Conservation (phyloP, 1,284 basidiomycete species). For the Moesziomyces sp. region DNA sequence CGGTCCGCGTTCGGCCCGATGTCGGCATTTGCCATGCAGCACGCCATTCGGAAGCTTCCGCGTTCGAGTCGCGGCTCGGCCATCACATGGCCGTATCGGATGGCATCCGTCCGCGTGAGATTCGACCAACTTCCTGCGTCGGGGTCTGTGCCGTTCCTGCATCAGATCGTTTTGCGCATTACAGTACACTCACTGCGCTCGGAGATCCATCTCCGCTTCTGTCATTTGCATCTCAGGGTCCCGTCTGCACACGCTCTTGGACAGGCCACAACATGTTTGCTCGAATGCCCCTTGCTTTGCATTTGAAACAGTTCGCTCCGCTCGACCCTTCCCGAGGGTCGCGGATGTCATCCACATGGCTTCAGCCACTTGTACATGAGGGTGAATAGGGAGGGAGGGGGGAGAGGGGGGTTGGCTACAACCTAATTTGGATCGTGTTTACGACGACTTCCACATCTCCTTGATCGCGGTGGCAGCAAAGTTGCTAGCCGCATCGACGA, state of each 20-base stretch:
- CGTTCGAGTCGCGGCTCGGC: too few species aligned
- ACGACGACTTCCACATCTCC: conserved; percentile 37
- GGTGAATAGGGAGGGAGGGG: not conserved
- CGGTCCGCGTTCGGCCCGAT: too few species aligned
- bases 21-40: too few species aligned
- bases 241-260: not conserved
- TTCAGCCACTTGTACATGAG: conserved; percentile 7
- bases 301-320: conserved; percentile 24
- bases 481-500: conserved; percentile 76
- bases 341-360: conserved; percentile 15
- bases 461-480: conserved; percentile 39
- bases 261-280: not conserved
- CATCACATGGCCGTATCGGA: too few species aligned
- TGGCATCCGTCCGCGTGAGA: too few species aligned
- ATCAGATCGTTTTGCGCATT: too few species aligned
- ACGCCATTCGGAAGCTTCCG: too few species aligned
- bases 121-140: too few species aligned
- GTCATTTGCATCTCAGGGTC: too few species aligned
- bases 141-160: too few species aligned
- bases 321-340: conserved; percentile 36
- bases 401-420: conserved; percentile 1
- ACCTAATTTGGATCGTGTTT: conserved; percentile 3
- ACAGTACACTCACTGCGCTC: too few species aligned
- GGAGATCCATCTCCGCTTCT: too few species aligned
- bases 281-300: conserved; percentile 17